Conservation (phyloP, 2,329 filamentous ascomycete species). For the Gaeumannomyces tritici region DNA sequence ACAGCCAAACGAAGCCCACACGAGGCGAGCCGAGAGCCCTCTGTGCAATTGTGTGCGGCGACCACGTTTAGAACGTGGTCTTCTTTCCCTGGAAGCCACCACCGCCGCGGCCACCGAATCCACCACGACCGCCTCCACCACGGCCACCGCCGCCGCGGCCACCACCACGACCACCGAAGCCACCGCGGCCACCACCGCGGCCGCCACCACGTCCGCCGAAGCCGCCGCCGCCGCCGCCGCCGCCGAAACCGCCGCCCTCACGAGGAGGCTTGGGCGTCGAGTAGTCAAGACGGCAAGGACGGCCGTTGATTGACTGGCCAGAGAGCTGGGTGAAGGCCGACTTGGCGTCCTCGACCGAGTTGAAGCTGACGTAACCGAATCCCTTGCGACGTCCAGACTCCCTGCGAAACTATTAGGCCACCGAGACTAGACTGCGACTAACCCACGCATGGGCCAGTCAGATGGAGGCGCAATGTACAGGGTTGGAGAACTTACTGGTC, state of each 20-base stretch:
- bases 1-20: conserved; percentile 44
- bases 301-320: conserved; percentile 57
- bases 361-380: conserved; percentile 84
- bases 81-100: conserved; percentile 71
- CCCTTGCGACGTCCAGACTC: conserved; percentile 82
- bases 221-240: conserved; percentile 36
- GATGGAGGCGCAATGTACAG: not conserved
- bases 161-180: conserved; percentile 26
- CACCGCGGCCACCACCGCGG: conserved; percentile 25
- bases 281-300: conserved; percentile 75
- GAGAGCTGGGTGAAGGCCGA: conserved; percentile 55
- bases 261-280: conserved; percentile 57
- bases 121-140: conserved; percentile 37
- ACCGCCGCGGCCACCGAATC: conserved; percentile 36
- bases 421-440: not conserved
- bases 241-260: conserved; percentile 38
- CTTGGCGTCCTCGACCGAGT: conserved; percentile 73
- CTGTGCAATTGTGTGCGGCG: conserved; percentile 29
- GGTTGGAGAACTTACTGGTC: conserved; percentile 47
- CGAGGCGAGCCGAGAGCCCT: conserved; percentile 27
- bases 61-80: conserved; percentile 41
- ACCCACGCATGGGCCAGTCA: not conserved
- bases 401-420: conserved; percentile 24
- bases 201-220: conserved; percentile 38
- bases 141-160: conserved; percentile 36